Base-by-base conservation (phyloP, 306 rosid genomes). In the Vicia faba region DNA sequence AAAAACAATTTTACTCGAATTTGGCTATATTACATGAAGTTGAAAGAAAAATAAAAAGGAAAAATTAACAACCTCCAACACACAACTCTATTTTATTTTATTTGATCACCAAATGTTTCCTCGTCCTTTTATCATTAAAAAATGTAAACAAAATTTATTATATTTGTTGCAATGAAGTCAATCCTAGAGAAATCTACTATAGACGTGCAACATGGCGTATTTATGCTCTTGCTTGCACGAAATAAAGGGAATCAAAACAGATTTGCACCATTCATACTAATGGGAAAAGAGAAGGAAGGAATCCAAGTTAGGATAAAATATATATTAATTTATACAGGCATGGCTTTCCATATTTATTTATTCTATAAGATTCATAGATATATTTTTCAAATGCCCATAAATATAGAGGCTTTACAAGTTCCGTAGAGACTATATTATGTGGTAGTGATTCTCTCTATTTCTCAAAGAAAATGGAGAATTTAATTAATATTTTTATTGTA, bases 191-290 rank as follows among this genome's bases (percentile, higher is more conserved):
- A 73, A 65, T 35, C 33, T 75, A 16, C 43, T 23, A 38, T 59
- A 59, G 72, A 11, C 15, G 58, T 72, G 48, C 55, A 51, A 71
- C 63, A 76, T 60, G 28, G 62, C 23, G 64, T 69, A 11, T 3
- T 3, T 61, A 49, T 54, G 68, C 49, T 59, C 61, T 66, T 33
- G 56, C 44, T 76, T 70, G 75, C 79, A 75, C 69, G 71, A 66
- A 69, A 63, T 53, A 74, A 70, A 67, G 61, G 11, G 48, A 64
- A 63, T 63, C 65, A 43, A 55, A 72, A 66, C 58, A 63, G n/a
- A 66, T 62, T 39, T 53, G 70, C 61, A 70, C 87, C 84, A 68
- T 77, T 41, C 73, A 83, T 60, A 61, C 53, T 61, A 25, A 3
- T 25, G 28, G 28, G 28, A 25, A 25, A 20, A 20, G 1, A 20